Base-by-base conservation (phyloP, 2,329 filamentous ascomycete species). In the Didymella arachidicola region DNA sequence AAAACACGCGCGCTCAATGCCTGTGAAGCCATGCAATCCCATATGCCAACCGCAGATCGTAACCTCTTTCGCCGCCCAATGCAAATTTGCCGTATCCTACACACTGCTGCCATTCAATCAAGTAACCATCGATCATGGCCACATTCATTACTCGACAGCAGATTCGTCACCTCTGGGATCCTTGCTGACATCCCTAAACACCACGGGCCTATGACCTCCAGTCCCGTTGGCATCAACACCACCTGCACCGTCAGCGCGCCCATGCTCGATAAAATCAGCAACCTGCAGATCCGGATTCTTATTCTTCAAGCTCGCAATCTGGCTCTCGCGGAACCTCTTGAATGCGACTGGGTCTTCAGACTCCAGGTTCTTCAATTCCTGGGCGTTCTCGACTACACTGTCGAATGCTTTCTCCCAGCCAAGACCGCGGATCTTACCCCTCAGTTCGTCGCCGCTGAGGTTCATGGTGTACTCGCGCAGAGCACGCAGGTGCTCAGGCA, bases 391-490 rank as follows among this genome's bases (percentile, higher is more conserved):
- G 5, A 85, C 85, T 18, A 85, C 80, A 69, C 88, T 84, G 66
- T 85, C 82, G 64, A 92, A 87, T 0, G 86, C 84, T 54, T 80
- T 79, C 12, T 90, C 81, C 49, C 84, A 83, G 8, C 56, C 56
- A 0, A 85, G 83, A 41, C 83, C 79, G 51, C 82, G 79, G 4
- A 86, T 81, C 67, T 83, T 82, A 45, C 79, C 78, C 54, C 77
- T 76, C 47, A 90, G 75, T 25, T 85, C 82, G 60, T 86, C 84
- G 39, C 89, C 86, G 22, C 84, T 84, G 2, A 91, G 71, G 26
- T 86, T 85, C 59, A 87, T 84, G 29, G 91, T 81, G 72, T 92
- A 80, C 19, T 85, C 83, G n/a, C 84, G 78, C 43, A 93, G 80
- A 43, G 87, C 80, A 16, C 78, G 76, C 7, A 88, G 69, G 53